phyloP scores from a whole-genome alignment of 1,284 basidiomycete genomes.

The Ceratobasidium sp. region DNA sequence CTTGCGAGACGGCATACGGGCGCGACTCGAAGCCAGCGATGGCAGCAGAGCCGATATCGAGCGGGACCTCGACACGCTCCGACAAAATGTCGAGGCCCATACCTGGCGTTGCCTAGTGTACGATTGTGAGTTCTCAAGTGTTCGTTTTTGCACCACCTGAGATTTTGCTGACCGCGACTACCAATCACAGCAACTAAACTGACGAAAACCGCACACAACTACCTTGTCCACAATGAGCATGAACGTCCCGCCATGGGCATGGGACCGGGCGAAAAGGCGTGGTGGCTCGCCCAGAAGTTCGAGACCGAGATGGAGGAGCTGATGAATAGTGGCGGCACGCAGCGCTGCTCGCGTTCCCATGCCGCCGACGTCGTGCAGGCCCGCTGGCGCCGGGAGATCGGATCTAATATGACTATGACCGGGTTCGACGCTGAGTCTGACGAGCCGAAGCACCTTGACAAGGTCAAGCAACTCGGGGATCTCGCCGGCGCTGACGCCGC shows the following conservation, averaged over 20 bases:
- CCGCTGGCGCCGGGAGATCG: not conserved
- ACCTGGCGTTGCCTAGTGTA: not conserved
- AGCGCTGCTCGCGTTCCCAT: not conserved
- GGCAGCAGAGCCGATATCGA: not conserved
- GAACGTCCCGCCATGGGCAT: not conserved
- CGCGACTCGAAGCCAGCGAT: not conserved
- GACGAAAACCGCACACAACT: not conserved
- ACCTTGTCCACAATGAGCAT: not conserved
- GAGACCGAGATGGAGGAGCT: not conserved
- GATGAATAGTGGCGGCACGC: not conserved
- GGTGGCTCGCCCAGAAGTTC: not conserved
- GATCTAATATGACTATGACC: not conserved
- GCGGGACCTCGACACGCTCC: conserved; percentile 3
- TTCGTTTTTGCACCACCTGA: not conserved
- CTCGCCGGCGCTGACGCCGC: not conserved
- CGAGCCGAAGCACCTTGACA: not conserved
- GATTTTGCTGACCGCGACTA: not conserved
- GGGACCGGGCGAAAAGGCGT: not conserved
- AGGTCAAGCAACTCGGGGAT: not conserved
- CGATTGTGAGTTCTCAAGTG: not conserved
- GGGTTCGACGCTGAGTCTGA: not conserved
- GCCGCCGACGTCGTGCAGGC: not conserved
- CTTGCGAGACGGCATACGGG: not conserved
- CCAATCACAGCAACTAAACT: not conserved
- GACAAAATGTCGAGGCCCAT: not conserved